Base-by-base conservation (phyloP, 768 basidiomycete species). In the Kwoniella heveanensis region DNA sequence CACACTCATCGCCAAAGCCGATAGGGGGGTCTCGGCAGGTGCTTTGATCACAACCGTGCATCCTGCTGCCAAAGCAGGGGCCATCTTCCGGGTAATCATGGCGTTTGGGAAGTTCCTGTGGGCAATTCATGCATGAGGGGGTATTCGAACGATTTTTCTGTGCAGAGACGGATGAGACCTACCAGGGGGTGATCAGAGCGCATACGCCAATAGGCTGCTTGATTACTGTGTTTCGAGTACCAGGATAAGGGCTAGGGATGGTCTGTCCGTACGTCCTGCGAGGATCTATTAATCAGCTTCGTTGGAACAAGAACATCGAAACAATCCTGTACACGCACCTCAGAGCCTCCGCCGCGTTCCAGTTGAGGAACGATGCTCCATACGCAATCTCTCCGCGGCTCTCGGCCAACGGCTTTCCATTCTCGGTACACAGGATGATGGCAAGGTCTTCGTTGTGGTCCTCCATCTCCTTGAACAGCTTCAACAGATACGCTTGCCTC, bases 41-140 rank as follows among this genome's bases (percentile, higher is more conserved):
- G 95, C 93, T 79, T 97, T 98, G 72, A 97, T 83, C 36, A 98
- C 77, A 10, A 95, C 89, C 0, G 90, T 81, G 76, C 97, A 97
- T 25, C 94, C 83, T 2, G 95, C 88, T n/a, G 65, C 72, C 24
- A 76, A 63, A 25, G 74, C 74, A 7, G 74, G 70, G 19, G 67
- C 72, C 46, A 71, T 57, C 55, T 76, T 76, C 27, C 74, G 65
- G 0, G 69, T 67, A 44, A 72, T 69, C 70, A 70, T 69, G 25
- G 65, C 67, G 62, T 61, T 68, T 29, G 74, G 71, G 51, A 76
- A 76, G 65, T 76, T 76, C 73, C 69, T 64, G 48, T 49, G n/a
- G n/a, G n/a, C n/a, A n/a, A n/a, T n/a, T n/a, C n/a, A n/a, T n/a
- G n/a, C n/a, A n/a, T n/a, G n/a, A n/a, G n/a, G n/a, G n/a, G n/a